Evolutionary conservation across 2,329 filamentous ascomycete species (phyloP).

Genomic region (Fusarium sp.): DNA sequence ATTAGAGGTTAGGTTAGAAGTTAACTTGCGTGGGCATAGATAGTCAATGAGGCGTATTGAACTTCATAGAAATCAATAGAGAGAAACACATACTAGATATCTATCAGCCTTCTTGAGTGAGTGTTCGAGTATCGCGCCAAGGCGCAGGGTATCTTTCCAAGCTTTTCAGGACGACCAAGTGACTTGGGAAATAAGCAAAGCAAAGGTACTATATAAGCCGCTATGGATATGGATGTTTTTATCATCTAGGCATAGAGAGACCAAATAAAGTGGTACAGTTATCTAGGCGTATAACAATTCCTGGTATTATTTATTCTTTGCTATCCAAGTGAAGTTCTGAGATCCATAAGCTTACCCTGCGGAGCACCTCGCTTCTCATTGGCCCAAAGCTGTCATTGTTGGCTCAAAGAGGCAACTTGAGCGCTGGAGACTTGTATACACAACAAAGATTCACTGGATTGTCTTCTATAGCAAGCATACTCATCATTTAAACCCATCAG

Average conservation of each 20-base stretch:
- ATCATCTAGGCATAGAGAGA: too few relatives aligned
- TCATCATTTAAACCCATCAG: neutral
- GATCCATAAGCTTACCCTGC: neutral
- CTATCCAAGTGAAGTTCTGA: neutral
- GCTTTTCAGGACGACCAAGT: too few relatives aligned
- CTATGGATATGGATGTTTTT: too few relatives aligned
- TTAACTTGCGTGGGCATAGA: too few relatives aligned
- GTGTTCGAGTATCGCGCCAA: too few relatives aligned
- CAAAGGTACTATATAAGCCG: too few relatives aligned
- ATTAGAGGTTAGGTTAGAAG: neutral
- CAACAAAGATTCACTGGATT: neutral
- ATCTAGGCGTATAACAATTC: neutral
- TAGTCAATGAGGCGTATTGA: too few relatives aligned
- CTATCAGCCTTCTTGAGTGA: too few relatives aligned
- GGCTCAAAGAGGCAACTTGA: conserved; percentile 35
- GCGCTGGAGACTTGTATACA: neutral
- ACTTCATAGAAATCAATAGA: neutral
- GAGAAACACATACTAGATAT: too few relatives aligned
- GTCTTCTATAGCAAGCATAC: neutral
- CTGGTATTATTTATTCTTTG: neutral
- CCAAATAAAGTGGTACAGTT: too few relatives aligned
- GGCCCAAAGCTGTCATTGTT: conserved; percentile 4
- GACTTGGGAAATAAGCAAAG: too few relatives aligned
- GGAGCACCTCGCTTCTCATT: conserved; percentile 21
- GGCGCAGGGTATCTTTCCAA: too few relatives aligned